These are phyloP conservation scores for Candida nonsorbophila DNA, from an alignment of 805 yeast species.

Conservation along the genomic window DNA sequence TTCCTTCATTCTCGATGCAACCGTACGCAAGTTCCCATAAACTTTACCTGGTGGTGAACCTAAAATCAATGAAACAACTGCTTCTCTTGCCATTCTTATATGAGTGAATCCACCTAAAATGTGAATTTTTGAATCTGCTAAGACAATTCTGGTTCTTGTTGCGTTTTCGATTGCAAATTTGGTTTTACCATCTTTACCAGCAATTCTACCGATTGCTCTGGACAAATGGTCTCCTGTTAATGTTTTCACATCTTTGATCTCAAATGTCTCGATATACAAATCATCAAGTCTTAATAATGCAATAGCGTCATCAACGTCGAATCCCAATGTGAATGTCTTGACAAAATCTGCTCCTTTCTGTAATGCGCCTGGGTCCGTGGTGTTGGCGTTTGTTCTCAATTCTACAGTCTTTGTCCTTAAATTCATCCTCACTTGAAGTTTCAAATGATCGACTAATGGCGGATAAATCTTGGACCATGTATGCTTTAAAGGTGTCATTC, in stretches of 20 bases:
- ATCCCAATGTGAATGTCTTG: constrained; percentile 92
- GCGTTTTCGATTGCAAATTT: constrained; percentile 98
- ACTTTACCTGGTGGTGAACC: constrained; percentile 99
- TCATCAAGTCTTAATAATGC: constrained; percentile 93
- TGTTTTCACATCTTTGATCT: constrained; percentile 94
- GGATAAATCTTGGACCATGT: constrained; percentile 94
- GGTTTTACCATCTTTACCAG: constrained; percentile 99
- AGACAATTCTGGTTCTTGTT: constrained; percentile 93
- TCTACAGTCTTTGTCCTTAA: constrained; percentile 83
- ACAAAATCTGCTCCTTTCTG: constrained; percentile 98
- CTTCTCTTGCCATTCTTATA: constrained; percentile 97
- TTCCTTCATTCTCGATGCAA: constrained; percentile 95
- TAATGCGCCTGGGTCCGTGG: constrained; percentile 88
- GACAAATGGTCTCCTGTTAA: constrained; percentile 93
- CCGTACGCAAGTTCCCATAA: constrained; percentile 93
- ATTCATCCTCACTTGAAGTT: constrained; percentile 95
- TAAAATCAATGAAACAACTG: constrained; percentile 88
- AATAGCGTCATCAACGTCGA: constrained; percentile 95
- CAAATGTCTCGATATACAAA: constrained; percentile 94
- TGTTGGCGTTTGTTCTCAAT: constrained; percentile 72
- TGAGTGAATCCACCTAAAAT: constrained; percentile 96
- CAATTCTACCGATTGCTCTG: constrained; percentile 98
- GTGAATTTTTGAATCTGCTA: constrained; percentile 95
- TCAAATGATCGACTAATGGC: constrained; percentile 90
- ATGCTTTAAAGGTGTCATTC: constrained; percentile 89